phyloP scores from a whole-genome alignment of 257 asterid genomes.

The Phtheirospermum japonicum region DNA sequence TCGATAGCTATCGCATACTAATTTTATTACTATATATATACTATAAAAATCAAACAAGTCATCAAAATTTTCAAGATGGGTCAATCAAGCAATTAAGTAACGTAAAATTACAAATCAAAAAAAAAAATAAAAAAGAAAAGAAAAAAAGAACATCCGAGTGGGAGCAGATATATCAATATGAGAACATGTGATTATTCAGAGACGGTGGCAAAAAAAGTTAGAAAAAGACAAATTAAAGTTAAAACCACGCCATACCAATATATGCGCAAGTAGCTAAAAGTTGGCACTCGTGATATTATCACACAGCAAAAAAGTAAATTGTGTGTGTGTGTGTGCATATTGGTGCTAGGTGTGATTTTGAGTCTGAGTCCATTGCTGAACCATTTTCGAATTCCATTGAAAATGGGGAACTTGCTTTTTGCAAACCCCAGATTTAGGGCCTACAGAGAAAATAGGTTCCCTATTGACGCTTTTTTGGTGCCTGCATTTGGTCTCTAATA shows the following conservation, averaged over 20 bases:
- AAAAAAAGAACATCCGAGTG: not conserved
- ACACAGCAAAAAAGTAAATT: not conserved
- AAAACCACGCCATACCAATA: conserved; percentile 19
- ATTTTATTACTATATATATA: no score
- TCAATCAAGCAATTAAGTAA: not conserved
- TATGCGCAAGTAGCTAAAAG: conserved; percentile 15
- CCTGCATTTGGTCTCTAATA: conserved; percentile 30
- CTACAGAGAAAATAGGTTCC: conserved; percentile 7
- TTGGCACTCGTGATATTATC: conserved; percentile 41
- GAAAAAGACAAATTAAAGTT: conserved; percentile 26
- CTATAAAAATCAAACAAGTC: no score
- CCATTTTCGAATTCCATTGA: not conserved
- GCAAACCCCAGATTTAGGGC: conserved; percentile 30
- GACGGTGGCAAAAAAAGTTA: conserved; percentile 26
- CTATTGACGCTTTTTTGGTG: conserved; percentile 7
- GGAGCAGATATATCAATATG: conserved; percentile 19
- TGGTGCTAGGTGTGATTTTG: conserved; percentile 1
- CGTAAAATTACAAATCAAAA: no score
- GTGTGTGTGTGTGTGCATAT: not conserved
- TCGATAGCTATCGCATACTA: no score
- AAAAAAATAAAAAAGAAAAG: no score
- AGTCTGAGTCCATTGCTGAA: not conserved
- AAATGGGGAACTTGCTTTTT: not conserved
- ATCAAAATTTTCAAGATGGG: no score
- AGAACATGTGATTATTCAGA: conserved; percentile 45